phyloP scores from a whole-genome alignment of 441 rosid species.

The Populus trichocarpa region DNA sequence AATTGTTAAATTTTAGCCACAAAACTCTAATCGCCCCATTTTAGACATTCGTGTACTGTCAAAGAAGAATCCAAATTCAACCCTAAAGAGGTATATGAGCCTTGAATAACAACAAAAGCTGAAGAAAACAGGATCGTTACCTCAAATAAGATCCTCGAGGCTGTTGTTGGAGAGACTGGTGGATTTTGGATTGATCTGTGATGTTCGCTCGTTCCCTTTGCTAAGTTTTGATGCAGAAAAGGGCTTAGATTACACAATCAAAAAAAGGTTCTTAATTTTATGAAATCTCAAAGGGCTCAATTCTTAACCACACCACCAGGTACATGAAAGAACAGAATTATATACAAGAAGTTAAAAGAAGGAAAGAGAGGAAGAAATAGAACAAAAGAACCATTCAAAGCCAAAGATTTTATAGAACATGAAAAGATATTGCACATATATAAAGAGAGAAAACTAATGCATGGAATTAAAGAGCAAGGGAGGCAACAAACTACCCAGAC shows the following conservation, averaged over 20 bases:
- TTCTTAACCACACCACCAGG: background rate
- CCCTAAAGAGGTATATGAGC: background rate
- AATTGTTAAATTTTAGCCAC: background rate
- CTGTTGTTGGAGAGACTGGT: background rate
- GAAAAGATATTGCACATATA: background rate
- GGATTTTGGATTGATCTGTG: background rate
- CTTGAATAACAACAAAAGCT: background rate
- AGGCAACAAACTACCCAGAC: background rate
- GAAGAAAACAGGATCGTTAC: background rate
- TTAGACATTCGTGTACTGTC: background rate
- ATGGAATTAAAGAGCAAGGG: background rate
- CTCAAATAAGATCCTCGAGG: background rate
- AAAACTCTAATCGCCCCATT: background rate
- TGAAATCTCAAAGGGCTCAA: background rate
- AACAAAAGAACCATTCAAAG: slow-evolving; percentile 1
- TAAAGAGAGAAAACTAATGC: slow-evolving; percentile 4
- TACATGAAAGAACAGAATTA: background rate
- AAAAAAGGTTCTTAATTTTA: background rate
- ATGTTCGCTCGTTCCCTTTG: background rate
- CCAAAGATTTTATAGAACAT: background rate
- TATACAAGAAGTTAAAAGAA: background rate
- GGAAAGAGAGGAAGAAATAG: background rate
- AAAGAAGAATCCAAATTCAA: background rate
- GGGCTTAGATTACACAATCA: background rate
- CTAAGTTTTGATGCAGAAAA: background rate